These are phyloP conservation scores for Solanum virginianum DNA, from an alignment of 257 asterid species.

Conservation along the genomic window DNA sequence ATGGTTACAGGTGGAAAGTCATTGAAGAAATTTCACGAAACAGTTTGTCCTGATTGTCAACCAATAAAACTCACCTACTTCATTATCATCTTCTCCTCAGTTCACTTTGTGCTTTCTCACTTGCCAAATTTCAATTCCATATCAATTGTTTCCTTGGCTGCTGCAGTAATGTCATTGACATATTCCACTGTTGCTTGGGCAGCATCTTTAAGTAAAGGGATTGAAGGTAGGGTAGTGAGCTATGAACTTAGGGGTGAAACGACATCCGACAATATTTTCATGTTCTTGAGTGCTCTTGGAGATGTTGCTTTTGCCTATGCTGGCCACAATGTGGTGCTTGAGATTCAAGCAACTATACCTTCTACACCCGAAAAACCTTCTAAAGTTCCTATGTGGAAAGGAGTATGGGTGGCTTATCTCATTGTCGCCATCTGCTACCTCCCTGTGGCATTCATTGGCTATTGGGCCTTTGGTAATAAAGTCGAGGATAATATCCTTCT, in stretches of 20 bases:
- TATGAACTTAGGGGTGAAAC: conserved; percentile 16
- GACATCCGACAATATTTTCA: conserved; percentile 8
- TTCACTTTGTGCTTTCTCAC: conserved; percentile 42
- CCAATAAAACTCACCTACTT: conserved; percentile 33
- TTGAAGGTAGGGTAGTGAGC: conserved; percentile 11
- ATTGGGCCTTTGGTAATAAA: conserved; percentile 29
- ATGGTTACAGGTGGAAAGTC: conserved; percentile 79
- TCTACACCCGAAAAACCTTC: conserved; percentile 58
- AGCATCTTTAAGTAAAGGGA: conserved; percentile 23
- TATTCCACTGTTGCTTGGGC: conserved; percentile 55
- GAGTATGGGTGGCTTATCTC: conserved; percentile 43
- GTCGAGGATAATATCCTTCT: conserved; percentile 48
- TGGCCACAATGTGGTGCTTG: conserved; percentile 62
- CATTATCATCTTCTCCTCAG: conserved; percentile 37
- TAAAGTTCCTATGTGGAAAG: conserved; percentile 64
- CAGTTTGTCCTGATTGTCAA: conserved; percentile 14
- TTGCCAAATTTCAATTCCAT: conserved; percentile 63
- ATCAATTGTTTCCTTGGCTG: conserved; percentile 37
- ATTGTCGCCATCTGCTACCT: conserved; percentile 49
- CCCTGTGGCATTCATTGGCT: conserved; percentile 51
- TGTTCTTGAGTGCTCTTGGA: conserved; percentile 57
- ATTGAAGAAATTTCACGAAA: conserved; percentile 31
- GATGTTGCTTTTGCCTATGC: conserved; percentile 63
- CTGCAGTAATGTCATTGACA: conserved; percentile 66
- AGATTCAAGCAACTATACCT: conserved; percentile 65